Evolutionary conservation across 108 stramenopile genomes (phyloP).

Genomic region (Stephanodiscus triporus): DNA sequence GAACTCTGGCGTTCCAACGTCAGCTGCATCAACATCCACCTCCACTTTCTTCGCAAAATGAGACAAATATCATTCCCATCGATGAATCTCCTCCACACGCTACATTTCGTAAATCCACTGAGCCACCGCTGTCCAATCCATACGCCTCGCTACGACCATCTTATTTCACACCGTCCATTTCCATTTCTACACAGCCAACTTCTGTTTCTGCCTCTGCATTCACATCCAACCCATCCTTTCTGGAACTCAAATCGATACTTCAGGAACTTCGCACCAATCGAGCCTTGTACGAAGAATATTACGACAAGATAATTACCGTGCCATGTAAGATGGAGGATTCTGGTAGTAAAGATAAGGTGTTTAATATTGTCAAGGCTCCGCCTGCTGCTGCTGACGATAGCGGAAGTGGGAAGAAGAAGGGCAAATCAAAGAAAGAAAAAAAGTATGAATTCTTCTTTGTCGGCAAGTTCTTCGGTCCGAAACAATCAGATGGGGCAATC

Average conservation of each 20-base stretch:
- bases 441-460: constrained; percentile 45
- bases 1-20: neutral
- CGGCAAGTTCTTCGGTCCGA: constrained; percentile 32
- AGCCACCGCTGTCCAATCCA: constrained; percentile 20
- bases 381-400: neutral
- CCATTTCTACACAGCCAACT: constrained; percentile 2
- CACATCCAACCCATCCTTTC: constrained; percentile 27
- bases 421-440: constrained; percentile 34
- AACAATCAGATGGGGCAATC: constrained; percentile 40
- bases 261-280: constrained; percentile 26
- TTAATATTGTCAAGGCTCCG: constrained; percentile 41
- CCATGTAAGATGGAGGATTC: constrained; percentile 38
- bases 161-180: neutral
- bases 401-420: constrained; percentile 34
- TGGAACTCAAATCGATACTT: constrained; percentile 44
- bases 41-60: constrained; percentile 8
- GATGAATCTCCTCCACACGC: constrained; percentile 9
- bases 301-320: constrained; percentile 41
- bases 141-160: constrained; percentile 34
- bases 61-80: constrained; percentile 6
- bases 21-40: neutral
- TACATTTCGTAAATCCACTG: neutral
- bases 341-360: constrained; percentile 18
- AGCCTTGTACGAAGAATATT: constrained; percentile 53
- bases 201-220: neutral